These are phyloP conservation scores for Suillus fuscotomentosus DNA, from an alignment of 768 basidiomycete species.

Conservation along the genomic window DNA sequence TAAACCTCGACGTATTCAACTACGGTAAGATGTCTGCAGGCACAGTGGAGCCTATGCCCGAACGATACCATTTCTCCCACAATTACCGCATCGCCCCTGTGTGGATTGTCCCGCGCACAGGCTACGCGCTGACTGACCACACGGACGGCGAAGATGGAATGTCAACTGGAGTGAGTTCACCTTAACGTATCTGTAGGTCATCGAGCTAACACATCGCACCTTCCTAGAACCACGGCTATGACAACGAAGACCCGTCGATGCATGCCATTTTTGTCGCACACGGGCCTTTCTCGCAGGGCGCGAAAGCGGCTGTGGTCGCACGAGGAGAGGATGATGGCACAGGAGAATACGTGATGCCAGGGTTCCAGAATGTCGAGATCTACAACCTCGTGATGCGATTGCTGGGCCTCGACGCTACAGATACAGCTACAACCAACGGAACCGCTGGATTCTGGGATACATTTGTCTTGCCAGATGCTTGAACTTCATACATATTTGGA, in stretches of 20 bases:
- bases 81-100: constrained; percentile 84
- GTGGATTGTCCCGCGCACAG: constrained; percentile 79
- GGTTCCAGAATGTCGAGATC: constrained; percentile 84
- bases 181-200: not conserved
- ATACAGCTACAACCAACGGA: constrained; percentile 68
- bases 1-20: not conserved
- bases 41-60: constrained; percentile 57
- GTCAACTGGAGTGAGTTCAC: constrained; percentile 69
- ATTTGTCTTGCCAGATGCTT: constrained; percentile 42
- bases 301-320: constrained; percentile 50
- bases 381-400: constrained; percentile 81
- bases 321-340: not conserved
- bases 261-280: constrained; percentile 90
- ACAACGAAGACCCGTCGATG: constrained; percentile 77
- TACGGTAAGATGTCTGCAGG: constrained; percentile 14
- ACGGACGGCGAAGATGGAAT: constrained; percentile 58
- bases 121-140: constrained; percentile 73
- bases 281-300: constrained; percentile 77
- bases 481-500: not conserved
- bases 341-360: constrained; percentile 71
- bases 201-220: not conserved
- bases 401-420: constrained; percentile 52
- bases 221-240: constrained; percentile 84
- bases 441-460: constrained; percentile 82
- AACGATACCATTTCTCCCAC: constrained; percentile 71